A percentile compares a stretch with the other conserved stretches of the same genome.
These are phyloP conservation scores for Tolypocladium pustulatum DNA, from an alignment of 2,329 filamentous ascomycete species.

Conservation along the genomic window DNA sequence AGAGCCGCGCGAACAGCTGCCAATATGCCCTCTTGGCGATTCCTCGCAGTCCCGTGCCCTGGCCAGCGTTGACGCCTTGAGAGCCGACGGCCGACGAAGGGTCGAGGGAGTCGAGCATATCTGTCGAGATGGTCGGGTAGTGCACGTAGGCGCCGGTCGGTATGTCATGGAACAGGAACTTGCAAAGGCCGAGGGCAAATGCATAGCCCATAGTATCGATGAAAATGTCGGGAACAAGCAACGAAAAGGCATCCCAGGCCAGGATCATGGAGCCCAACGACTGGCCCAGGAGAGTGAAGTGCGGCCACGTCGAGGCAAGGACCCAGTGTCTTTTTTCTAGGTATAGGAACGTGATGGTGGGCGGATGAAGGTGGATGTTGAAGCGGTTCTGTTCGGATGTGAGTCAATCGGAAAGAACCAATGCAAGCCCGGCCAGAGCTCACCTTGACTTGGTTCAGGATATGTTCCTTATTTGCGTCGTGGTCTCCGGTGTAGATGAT, in stretches of 20 bases:
- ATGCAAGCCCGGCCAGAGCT: constrained; percentile 4
- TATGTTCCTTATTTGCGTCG: constrained; percentile 69
- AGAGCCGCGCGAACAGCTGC: constrained; percentile 71
- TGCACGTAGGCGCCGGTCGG: constrained; percentile 92
- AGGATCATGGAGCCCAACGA: constrained; percentile 80
- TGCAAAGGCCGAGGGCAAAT: constrained; percentile 74
- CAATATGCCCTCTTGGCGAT: constrained; percentile 72
- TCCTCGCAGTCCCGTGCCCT: constrained; percentile 63
- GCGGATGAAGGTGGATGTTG: constrained; percentile 79
- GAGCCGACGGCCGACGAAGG: constrained; percentile 44
- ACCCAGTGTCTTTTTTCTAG: constrained; percentile 81
- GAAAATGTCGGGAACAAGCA: constrained; percentile 87
- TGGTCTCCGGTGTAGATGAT: constrained; percentile 95
- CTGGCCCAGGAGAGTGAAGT: constrained; percentile 89
- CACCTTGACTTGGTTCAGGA: constrained; percentile 68
- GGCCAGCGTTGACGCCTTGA: constrained; percentile 74
- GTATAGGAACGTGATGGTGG: constrained; percentile 81
- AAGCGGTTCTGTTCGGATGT: constrained; percentile 56
- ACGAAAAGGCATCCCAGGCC: constrained; percentile 85
- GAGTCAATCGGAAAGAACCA: constrained; percentile 1
- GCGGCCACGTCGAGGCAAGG: constrained; percentile 77
- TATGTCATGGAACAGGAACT: constrained; percentile 67
- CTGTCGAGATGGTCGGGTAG: constrained; percentile 95
- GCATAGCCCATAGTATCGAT: constrained; percentile 98
- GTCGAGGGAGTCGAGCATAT: constrained; percentile 83